A percentile compares a stretch with the other conserved stretches of the same genome.
These are phyloP conservation scores for Nakaseomyces bracarensis DNA, from an alignment of 1,139 yeast species.

Conservation along the genomic window DNA sequence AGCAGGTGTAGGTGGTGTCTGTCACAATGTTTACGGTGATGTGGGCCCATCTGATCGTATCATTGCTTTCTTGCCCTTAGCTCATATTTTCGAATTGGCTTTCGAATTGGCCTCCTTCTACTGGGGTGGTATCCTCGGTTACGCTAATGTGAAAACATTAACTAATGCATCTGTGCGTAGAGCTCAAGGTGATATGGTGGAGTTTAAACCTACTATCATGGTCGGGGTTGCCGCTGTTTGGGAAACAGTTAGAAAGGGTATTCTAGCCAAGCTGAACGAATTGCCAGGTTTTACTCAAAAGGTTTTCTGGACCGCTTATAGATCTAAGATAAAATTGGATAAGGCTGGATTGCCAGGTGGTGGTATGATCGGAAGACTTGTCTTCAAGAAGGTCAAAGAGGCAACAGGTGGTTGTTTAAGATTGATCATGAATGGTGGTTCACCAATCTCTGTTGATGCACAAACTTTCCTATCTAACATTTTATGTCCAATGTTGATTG, in stretches of 20 bases:
- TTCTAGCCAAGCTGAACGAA: constrained; percentile 61
- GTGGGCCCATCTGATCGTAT: constrained; percentile 56
- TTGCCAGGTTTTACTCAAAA: constrained; percentile 64
- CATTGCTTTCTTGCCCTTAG: constrained; percentile 86
- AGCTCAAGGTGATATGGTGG: constrained; percentile 80
- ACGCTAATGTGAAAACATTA: constrained; percentile 87
- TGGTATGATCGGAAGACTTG: constrained; percentile 50
- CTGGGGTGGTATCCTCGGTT: constrained; percentile 91
- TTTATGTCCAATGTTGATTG: constrained; percentile 83
- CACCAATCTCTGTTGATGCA: constrained; percentile 81
- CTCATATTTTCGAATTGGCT: constrained; percentile 88
- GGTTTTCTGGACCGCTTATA: constrained; percentile 83
- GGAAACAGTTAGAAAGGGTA: constrained; percentile 94
- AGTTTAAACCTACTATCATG: constrained; percentile 87
- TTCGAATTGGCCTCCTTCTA: constrained; percentile 72
- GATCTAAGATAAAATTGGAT: constrained; percentile 56
- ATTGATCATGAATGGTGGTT: constrained; percentile 81
- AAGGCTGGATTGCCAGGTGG: constrained; percentile 69
- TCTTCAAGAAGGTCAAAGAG: constrained; percentile 81
- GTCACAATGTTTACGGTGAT: constrained; percentile 49
- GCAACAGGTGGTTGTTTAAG: constrained; percentile 92
- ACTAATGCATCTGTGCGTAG: constrained; percentile 74
- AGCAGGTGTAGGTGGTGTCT: constrained; percentile 79
- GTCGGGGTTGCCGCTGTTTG: constrained; percentile 99
- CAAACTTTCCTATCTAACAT: constrained; percentile 71